These are phyloP conservation scores for Aspergillus ustus DNA, from an alignment of 2,329 filamentous ascomycete species.

Conservation along the genomic window DNA sequence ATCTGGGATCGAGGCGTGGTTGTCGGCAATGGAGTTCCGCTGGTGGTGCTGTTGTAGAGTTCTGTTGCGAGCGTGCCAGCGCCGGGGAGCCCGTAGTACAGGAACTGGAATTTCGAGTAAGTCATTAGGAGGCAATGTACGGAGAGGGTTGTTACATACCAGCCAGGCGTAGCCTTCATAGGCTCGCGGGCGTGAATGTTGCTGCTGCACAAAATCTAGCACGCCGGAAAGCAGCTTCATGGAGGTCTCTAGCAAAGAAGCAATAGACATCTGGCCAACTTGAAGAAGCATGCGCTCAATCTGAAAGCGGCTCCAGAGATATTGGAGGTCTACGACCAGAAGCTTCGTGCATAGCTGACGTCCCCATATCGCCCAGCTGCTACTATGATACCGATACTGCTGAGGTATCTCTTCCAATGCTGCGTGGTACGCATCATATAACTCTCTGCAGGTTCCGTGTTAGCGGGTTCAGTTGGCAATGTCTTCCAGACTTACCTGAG, in stretches of 20 bases:
- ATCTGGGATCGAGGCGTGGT: neutral
- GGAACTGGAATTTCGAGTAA: conserved; percentile 1
- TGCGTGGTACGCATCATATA: neutral
- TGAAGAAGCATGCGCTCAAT: conserved; percentile 12
- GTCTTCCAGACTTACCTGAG: neutral
- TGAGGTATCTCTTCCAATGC: neutral
- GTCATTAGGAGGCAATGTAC: neutral
- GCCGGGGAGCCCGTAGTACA: conserved; percentile 16
- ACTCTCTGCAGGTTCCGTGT: neutral
- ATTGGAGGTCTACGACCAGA: conserved; percentile 5
- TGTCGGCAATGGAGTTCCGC: neutral
- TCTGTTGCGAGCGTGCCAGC: conserved; percentile 15
- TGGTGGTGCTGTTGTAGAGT: conserved; percentile 3
- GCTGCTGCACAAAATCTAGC: conserved; percentile 12
- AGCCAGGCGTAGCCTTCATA: neutral
- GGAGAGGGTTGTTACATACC: neutral
- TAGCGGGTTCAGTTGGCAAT: neutral
- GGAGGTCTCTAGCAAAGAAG: conserved; percentile 5
- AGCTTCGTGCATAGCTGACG: neutral
- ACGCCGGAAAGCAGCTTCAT: conserved; percentile 10
- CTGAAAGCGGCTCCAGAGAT: conserved; percentile 14
- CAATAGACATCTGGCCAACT: neutral
- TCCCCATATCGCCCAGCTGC: neutral
- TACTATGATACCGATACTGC: neutral
- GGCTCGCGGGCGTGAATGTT: neutral